Evolutionary conservation across 495 filamentous ascomycete species (phyloP), one percentile per base, ranked within the genome.

Genomic region (Saxophila tyrrhenica): DNA sequence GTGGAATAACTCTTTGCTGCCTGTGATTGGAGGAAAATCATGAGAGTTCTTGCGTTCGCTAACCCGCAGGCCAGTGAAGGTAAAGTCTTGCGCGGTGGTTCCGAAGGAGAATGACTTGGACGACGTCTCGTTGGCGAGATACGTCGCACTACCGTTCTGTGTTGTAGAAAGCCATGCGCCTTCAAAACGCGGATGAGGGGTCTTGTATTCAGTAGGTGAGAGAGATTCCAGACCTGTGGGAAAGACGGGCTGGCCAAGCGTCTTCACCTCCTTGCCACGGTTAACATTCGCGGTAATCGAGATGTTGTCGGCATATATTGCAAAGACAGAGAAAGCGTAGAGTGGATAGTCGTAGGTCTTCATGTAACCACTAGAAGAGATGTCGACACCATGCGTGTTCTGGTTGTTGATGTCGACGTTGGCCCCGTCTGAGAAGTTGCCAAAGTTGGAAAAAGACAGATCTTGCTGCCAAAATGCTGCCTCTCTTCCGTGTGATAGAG

Each of bases 281-380:
- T 67, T 62, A 22, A 91, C 66, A 21, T 69, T 67, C 0, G 77
- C 84, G 47, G 71, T 70, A 43, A 90, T 83, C 24, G 75, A 73
- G 45, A 82, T 67, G 49, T 78, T 80, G 1, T 77, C 78, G 25
- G 49, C 57, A 21, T 39, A 48, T 2, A 25, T 55, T 17, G 16
- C 67, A 62, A 16, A 82, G 1, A 76, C 72, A 5, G 75, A 75
- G 51, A 81, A 80, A 17, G 80, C 78, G 48, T 69, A 72, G 0
- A 91, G 58, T 1, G 85, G 86, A 59, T 87, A 89, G 9, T 61
- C 61, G 68, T 85, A 89, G 3, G 61, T 69, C 10, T 73, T 66
- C 5, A 62, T 58, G 49, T 75, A 70, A 5, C 69, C 64, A 1
- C 65, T 69, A 2, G 73, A 73, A n/a, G 74, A 75, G 15, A 61